phyloP scores from a whole-genome alignment of 2,329 filamentous ascomycete genomes.

The Clonostachys rhizophaga region DNA sequence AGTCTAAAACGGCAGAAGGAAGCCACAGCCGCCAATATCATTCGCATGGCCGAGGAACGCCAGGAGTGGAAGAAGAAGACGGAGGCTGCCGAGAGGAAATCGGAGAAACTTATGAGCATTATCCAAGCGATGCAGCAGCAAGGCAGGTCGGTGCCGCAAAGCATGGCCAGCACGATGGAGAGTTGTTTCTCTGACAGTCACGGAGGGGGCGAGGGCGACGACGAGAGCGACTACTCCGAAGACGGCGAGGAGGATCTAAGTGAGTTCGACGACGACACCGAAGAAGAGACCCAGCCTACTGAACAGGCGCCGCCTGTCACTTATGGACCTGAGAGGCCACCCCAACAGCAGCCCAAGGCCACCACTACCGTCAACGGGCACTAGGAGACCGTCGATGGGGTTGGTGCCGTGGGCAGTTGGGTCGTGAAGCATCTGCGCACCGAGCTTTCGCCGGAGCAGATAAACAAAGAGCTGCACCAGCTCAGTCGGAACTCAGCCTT shows the following conservation, averaged over 20 bases:
- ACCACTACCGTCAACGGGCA: conserved; percentile 37
- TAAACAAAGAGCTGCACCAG: too few relatives aligned
- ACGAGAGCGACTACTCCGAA: conserved; percentile 60
- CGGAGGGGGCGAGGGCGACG: conserved; percentile 21
- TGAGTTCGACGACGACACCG: conserved; percentile 55
- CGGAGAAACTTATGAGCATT: conserved; percentile 87
- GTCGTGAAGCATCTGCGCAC: too few relatives aligned
- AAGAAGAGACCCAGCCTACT: conserved; percentile 38
- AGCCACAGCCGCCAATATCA: conserved; percentile 87
- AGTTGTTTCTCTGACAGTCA: conserved; percentile 51
- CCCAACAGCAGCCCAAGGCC: conserved; percentile 23
- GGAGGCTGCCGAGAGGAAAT: conserved; percentile 58
- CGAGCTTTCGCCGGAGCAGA: too few relatives aligned
- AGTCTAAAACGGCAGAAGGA: conserved; percentile 89
- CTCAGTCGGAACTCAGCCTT: too few relatives aligned
- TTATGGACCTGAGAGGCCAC: conserved; percentile 44
- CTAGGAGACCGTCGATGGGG: conserved; percentile 8
- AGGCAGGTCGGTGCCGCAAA: conserved; percentile 70
- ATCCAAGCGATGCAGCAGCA: conserved; percentile 97
- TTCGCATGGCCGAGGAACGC: conserved; percentile 95
- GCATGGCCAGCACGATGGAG: conserved; percentile 56
- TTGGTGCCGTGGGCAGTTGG: too few relatives aligned
- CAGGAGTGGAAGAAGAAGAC: conserved; percentile 73
- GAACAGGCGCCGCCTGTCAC: conserved; percentile 29
- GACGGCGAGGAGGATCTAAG: conserved; percentile 57